Evolutionary conservation across 2,329 filamentous ascomycete genomes (phyloP), one percentile per base, ranked within the genome.

Genomic region (Emergomyces africanus): DNA sequence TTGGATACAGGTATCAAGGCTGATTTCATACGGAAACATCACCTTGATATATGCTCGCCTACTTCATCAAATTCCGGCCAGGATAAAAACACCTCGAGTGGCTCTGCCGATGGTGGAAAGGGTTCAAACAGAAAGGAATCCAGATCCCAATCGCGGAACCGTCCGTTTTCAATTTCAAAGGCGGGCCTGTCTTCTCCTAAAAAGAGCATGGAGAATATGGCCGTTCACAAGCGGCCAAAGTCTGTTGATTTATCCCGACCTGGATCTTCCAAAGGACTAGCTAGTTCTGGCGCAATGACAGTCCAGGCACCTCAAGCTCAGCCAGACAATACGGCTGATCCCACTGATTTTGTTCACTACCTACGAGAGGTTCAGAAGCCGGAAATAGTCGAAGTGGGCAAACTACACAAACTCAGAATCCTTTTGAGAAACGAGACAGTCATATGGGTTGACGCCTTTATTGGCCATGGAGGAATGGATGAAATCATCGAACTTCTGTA

Each of bases 401-500:
- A 94, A 70, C 76, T 99, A 41, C 94, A 97, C 75, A 97, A 97
- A 74, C 80, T 99, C 51, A 84, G 92, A 15, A 80, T 96, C 23
- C 76, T 97, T 57, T 79, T 99, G 57, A 85, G 94, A 20, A 97
- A 97, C 68, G 94, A 99, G 76, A 95, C 92, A 0, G 90, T 99
- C 5, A 83, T 87, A 14, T 99, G 94, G 94, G 95, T 95, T 2
- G 90, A 97, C 69, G 83, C 85, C 14, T 99, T 97, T 70, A 89
- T 97, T 66, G 81, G 84, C 46, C 85, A 91, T 63, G 90, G 89
- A 18, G 94, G 94, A 23, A 95, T 97, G 90, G 83, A 87, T 64
- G 90, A 96, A 72, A 88, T 97, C 63, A 87, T 96, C 41, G 84
- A 83, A 44, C 77, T 97, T 58, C 78, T 97, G 54, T 87, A 95